Conservation (phyloP, 2,329 filamentous ascomycete species). For the Aspergillus sojae region DNA sequence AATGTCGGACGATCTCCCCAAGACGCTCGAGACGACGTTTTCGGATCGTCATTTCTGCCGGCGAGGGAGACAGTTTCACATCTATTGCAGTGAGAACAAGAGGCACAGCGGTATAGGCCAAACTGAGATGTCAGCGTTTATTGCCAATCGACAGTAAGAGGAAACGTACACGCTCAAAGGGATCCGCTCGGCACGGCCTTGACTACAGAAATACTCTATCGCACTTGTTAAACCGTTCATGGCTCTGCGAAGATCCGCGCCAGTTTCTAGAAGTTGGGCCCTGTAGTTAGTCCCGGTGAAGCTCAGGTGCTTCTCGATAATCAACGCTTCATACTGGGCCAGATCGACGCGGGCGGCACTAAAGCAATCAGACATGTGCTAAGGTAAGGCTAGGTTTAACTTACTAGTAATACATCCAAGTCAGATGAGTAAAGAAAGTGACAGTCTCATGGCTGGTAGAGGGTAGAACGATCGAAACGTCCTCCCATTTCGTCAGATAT, state of each 20-base stretch:
- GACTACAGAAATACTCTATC: background rate
- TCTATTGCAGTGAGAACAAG: background rate
- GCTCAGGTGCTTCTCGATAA: background rate
- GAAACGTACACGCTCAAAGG: background rate
- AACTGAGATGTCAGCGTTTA: background rate
- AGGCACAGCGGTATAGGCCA: background rate
- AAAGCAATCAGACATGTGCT: background rate
- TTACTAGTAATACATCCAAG: background rate
- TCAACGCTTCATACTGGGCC: background rate
- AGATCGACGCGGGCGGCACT: background rate
- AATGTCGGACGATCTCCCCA: background rate
- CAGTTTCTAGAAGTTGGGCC: background rate
- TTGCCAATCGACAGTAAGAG: background rate
- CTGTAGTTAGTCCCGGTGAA: background rate
- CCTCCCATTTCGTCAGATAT: background rate
- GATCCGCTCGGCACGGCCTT: background rate
- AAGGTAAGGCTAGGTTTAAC: background rate
- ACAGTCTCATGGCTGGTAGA: background rate
- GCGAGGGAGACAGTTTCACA: background rate
- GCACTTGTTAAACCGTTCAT: background rate
- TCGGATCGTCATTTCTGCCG: background rate
- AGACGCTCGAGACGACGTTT: background rate
- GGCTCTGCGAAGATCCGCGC: background rate
- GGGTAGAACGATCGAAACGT: background rate
- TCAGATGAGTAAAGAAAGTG: background rate